Evolutionary conservation across 345 rosid species (phyloP), one percentile per base, ranked within the genome.

Genomic region (Lepidium didymum): DNA sequence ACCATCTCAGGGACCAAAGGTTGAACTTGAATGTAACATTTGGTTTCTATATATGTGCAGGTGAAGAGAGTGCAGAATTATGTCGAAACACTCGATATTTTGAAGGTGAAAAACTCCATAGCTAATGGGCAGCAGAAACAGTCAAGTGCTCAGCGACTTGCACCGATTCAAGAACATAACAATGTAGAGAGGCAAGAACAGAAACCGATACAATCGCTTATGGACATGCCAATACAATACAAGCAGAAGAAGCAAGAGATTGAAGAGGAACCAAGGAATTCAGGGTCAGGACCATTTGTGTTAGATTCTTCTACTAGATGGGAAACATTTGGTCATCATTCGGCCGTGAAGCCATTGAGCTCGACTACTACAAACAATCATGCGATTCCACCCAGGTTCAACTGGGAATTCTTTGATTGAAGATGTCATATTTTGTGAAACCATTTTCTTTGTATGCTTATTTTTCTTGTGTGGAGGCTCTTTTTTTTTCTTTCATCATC

Each of bases 11-110:
- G 15, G 15, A 42, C 12, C 14, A 1, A 42, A 4, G 25, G 10
- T 27, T 42, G 33, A 29, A 5, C 23, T 12, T 2, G 8, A 7
- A 19, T 8, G 33, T 67, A 56, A 56, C 29, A 27, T 65, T 40
- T 38, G 35, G 1, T 56, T 14, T 64, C 2, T 37, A 50, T 75
- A 37, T 38, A 31, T 37, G 12, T 77, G 58, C 21, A 93, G 99
- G 99, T 91, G 79, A 83, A 59, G 51, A 91, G 97, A 83, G 97
- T 95, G 53, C 99, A 95, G 57, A 87, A 83, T 73, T 95, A 79
- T 73, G 99, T 95, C 0, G 97, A 95, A 72, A 85, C 91, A 33
- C 72, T 95, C 50, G 99, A 95, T 77, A 56, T 76, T 75, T 81
- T 95, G 78, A 95, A 91, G 84, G 73, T 85, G n/a, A 95, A 87